A percentile compares a stretch with the other conserved stretches of the same genome.
Conservation (phyloP, 2,329 filamentous ascomycete genomes). For the Penicillium sumatraense region DNA sequence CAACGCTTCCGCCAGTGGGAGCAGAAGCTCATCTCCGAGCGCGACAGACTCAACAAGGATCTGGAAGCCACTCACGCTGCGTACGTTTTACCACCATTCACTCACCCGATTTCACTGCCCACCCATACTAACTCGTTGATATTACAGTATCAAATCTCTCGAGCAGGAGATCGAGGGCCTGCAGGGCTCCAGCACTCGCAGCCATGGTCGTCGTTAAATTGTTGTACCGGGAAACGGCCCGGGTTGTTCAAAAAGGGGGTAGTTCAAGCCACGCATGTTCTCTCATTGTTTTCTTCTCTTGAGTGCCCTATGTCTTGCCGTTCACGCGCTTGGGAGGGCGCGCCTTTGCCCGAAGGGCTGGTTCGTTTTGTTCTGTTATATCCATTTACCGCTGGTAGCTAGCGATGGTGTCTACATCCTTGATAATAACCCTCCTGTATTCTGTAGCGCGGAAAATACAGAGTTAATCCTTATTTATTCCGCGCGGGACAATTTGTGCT, state of each 20-base stretch:
- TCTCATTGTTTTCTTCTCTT: conserved; percentile 38
- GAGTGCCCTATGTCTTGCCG: conserved; percentile 41
- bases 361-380: conserved; percentile 38
- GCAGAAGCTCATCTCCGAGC: conserved; percentile 98
- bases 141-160: conserved; percentile 54
- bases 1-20: conserved; percentile 99
- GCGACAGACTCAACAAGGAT: conserved; percentile 99
- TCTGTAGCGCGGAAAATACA: conserved; percentile 46
- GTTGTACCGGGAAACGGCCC: conserved; percentile 20
- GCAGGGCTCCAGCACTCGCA: conserved; percentile 88
- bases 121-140: conserved; percentile 30
- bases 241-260: conserved; percentile 34
- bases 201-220: conserved; percentile 83
- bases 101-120: background rate
- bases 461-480: conserved; percentile 34
- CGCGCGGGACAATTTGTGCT: background rate
- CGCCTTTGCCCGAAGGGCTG: conserved; percentile 34
- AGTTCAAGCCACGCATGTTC: conserved; percentile 32
- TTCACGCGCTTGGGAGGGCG: conserved; percentile 35
- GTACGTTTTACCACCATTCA: conserved; percentile 39
- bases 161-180: conserved; percentile 92
- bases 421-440: conserved; percentile 49
- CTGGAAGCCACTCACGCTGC: conserved; percentile 94
- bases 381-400: conserved; percentile 46
- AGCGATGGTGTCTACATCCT: conserved; percentile 47